Evolutionary conservation across 768 basidiomycete species (phyloP).

Genomic region (Mycena maculata): DNA sequence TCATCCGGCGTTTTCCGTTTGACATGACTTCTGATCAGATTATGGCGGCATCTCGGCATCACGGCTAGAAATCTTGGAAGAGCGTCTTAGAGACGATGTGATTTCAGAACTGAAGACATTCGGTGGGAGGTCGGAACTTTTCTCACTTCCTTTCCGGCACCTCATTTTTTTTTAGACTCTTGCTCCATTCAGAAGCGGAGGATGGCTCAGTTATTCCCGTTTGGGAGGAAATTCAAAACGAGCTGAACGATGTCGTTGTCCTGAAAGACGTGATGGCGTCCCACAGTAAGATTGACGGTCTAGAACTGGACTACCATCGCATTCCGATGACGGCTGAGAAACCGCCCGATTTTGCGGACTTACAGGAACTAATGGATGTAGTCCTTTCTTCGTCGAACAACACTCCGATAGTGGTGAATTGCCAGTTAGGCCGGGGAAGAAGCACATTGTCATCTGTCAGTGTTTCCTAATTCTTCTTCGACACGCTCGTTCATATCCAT

Average conservation of each 20-base stretch:
- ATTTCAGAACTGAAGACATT: constrained; percentile 84
- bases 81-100: constrained; percentile 90
- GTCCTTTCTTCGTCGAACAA: constrained; percentile 75
- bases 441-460: constrained; percentile 90
- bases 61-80: constrained; percentile 90
- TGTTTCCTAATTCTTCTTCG: constrained; percentile 3
- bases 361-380: constrained; percentile 82
- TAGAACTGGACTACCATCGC: constrained; percentile 81
- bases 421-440: constrained; percentile 92
- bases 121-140: constrained; percentile 75
- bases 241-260: constrained; percentile 72
- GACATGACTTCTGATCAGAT: constrained; percentile 56
- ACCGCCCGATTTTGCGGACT: constrained; percentile 78
- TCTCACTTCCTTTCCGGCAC: background rate
- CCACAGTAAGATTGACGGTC: constrained; percentile 56
- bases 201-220: constrained; percentile 92
- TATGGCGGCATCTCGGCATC: constrained; percentile 95
- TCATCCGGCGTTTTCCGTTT: background rate
- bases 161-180: constrained; percentile 58
- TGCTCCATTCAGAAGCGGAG: constrained; percentile 89
- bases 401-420: constrained; percentile 92
- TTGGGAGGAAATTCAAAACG: constrained; percentile 88
- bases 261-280: constrained; percentile 90
- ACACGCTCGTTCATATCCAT: background rate
- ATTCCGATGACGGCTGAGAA: constrained; percentile 95